Evolutionary conservation across 805 yeast species (phyloP).

Genomic region (Saturnispora zaruensis): DNA sequence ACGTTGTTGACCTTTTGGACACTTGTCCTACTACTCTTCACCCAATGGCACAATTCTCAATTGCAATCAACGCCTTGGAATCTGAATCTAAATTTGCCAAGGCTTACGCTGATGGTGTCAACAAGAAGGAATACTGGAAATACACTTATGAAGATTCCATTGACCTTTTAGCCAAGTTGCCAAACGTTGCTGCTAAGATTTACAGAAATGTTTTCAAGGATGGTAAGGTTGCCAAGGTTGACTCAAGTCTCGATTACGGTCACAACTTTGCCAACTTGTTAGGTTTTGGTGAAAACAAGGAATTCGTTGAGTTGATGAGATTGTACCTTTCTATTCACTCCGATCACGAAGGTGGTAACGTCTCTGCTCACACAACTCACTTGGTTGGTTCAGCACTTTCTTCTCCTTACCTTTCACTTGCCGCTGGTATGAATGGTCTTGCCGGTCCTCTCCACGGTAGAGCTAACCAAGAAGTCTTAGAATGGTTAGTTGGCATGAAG

Average conservation of each 20-base stretch:
- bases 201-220: slow-evolving; percentile 80
- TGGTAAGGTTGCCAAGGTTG: slow-evolving; percentile 52
- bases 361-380: slow-evolving; percentile 81
- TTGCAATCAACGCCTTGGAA: slow-evolving; percentile 75
- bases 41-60: slow-evolving; percentile 87
- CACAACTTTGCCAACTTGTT: slow-evolving; percentile 51
- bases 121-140: slow-evolving; percentile 78
- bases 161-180: slow-evolving; percentile 74
- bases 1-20: slow-evolving; percentile 65
- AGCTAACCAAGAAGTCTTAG: slow-evolving; percentile 81
- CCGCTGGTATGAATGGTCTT: slow-evolving; percentile 78
- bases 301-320: slow-evolving; percentile 73
- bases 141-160: slow-evolving; percentile 75
- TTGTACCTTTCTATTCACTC: slow-evolving; percentile 75
- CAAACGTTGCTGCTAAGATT: slow-evolving; percentile 72
- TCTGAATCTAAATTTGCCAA: slow-evolving; percentile 76
- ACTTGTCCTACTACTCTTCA: slow-evolving; percentile 67
- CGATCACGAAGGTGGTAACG: slow-evolving; percentile 89
- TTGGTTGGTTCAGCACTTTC: slow-evolving; percentile 77
- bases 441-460: slow-evolving; percentile 87
- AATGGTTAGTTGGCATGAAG: slow-evolving; percentile 65
- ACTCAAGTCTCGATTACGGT: slow-evolving; percentile 55
- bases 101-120: slow-evolving; percentile 77
- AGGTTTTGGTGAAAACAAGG: slow-evolving; percentile 52
- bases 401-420: slow-evolving; percentile 67